Evolutionary conservation across 2,329 filamentous ascomycete genomes (phyloP).

Genomic region (Curvularia spicifera): DNA sequence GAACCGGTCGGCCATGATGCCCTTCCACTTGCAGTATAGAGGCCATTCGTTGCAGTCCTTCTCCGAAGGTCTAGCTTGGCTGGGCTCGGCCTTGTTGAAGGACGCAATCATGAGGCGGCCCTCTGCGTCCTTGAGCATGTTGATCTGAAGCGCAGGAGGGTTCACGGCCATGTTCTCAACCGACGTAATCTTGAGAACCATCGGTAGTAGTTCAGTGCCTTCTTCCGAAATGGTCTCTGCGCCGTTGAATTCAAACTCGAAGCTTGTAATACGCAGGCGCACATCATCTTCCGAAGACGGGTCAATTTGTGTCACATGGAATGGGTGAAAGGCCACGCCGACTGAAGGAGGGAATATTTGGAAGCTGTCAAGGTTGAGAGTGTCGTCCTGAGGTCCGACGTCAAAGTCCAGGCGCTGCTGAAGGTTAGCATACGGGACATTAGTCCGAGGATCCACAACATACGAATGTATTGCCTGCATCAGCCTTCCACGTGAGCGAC

Average conservation of each 20-base stretch:
- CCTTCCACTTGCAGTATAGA: slow-evolving; percentile 53
- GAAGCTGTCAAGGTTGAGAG: slow-evolving; percentile 44
- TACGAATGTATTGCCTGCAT: slow-evolving; percentile 47
- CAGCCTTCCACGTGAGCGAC: slow-evolving; percentile 37
- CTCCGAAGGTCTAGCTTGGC: slow-evolving; percentile 28
- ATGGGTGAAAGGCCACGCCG: slow-evolving; percentile 36
- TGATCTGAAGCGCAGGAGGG: slow-evolving; percentile 46
- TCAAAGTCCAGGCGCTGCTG: slow-evolving; percentile 48
- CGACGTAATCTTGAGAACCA: slow-evolving; percentile 46
- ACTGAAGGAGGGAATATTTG: slow-evolving; percentile 50
- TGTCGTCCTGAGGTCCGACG: slow-evolving; percentile 40
- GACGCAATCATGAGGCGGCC: slow-evolving; percentile 50
- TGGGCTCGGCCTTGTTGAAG: slow-evolving; percentile 35
- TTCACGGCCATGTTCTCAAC: slow-evolving; percentile 43
- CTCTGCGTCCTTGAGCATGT: slow-evolving; percentile 46
- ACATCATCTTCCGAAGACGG: slow-evolving; percentile 34
- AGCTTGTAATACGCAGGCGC: slow-evolving; percentile 47
- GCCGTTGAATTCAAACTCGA: slow-evolving; percentile 43
- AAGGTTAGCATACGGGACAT: slow-evolving; percentile 26
- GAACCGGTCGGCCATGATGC: slow-evolving; percentile 44
- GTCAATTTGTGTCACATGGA: slow-evolving; percentile 45
- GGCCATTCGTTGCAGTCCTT: slow-evolving; percentile 48
- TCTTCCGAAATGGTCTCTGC: slow-evolving; percentile 46
- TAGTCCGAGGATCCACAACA: slow-evolving; percentile 15
- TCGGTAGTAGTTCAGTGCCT: slow-evolving; percentile 49